These are phyloP conservation scores for Komagataella pseudopastoris DNA, from an alignment of 805 yeast species.

Conservation along the genomic window DNA sequence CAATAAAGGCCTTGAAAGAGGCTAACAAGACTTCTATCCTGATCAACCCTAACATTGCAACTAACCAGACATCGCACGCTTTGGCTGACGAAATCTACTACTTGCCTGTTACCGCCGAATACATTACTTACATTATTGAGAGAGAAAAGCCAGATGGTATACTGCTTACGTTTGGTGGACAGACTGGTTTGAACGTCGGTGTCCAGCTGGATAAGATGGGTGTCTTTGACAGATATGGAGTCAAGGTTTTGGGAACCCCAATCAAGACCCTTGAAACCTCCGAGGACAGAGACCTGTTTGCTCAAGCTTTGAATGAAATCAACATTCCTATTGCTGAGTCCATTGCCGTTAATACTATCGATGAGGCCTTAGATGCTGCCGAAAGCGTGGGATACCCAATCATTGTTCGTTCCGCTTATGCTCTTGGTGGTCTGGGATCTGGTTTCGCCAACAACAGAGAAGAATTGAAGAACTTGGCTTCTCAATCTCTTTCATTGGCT, in stretches of 20 bases:
- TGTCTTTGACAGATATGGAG: conserved; percentile 76
- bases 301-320: conserved; percentile 90
- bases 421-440: conserved; percentile 95
- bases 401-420: conserved; percentile 94
- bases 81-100: conserved; percentile 92
- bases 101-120: conserved; percentile 94
- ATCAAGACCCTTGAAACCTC: conserved; percentile 91
- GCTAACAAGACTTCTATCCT: conserved; percentile 76
- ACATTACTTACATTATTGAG: conserved; percentile 88
- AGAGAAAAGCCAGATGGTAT: conserved; percentile 96
- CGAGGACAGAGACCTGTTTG: conserved; percentile 94
- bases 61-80: conserved; percentile 91
- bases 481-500: conserved; percentile 79
- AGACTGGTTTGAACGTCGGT: conserved; percentile 94
- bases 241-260: conserved; percentile 96
- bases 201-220: conserved; percentile 92
- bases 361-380: conserved; percentile 90
- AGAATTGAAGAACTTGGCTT: conserved; percentile 77
- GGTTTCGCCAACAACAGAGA: conserved; percentile 82
- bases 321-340: conserved; percentile 95
- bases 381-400: conserved; percentile 83
- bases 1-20: conserved; percentile 88
- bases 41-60: conserved; percentile 93
- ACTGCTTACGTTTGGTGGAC: conserved; percentile 95
- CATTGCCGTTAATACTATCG: conserved; percentile 86